These are phyloP conservation scores for Chlorella sorokiniana DNA, from an alignment of 139 green algal species.

Conservation along the genomic window DNA sequence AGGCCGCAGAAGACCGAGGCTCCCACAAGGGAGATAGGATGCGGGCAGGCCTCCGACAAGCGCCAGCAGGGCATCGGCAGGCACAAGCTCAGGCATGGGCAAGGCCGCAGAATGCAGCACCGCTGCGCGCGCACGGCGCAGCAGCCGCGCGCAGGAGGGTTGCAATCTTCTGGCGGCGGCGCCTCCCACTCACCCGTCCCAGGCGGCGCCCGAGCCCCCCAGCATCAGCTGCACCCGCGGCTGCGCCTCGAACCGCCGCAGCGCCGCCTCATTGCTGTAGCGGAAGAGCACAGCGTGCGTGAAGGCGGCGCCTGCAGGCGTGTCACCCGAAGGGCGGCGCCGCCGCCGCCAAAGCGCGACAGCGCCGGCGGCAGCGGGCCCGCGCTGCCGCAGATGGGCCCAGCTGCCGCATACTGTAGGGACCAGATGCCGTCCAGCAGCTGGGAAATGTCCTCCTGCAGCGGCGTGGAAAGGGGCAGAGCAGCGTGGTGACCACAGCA, in stretches of 20 bases:
- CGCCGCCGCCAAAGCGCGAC: neutral
- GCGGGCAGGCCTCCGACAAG: too few relatives aligned
- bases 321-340: too few relatives aligned
- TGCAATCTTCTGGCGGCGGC: neutral
- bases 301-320: neutral
- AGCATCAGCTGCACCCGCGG: slow-evolving; percentile 27
- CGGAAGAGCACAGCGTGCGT: slow-evolving; percentile 38
- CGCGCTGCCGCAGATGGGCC: slow-evolving; percentile 36
- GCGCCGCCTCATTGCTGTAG: neutral
- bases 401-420: slow-evolving; percentile 35
- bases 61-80: too few relatives aligned
- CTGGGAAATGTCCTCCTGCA: neutral
- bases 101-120: too few relatives aligned
- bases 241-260: slow-evolving; percentile 15
- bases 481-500: neutral
- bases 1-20: too few relatives aligned
- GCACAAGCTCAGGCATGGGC: too few relatives aligned
- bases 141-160: neutral
- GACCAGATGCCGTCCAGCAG: slow-evolving; percentile 42
- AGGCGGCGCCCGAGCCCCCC: slow-evolving; percentile 4
- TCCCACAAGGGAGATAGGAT: too few relatives aligned
- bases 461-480: neutral
- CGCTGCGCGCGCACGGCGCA: too few relatives aligned
- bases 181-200: neutral
- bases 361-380: neutral